Conservation (phyloP, 2,329 filamentous ascomycete genomes). For the Botryotinia globosa region DNA sequence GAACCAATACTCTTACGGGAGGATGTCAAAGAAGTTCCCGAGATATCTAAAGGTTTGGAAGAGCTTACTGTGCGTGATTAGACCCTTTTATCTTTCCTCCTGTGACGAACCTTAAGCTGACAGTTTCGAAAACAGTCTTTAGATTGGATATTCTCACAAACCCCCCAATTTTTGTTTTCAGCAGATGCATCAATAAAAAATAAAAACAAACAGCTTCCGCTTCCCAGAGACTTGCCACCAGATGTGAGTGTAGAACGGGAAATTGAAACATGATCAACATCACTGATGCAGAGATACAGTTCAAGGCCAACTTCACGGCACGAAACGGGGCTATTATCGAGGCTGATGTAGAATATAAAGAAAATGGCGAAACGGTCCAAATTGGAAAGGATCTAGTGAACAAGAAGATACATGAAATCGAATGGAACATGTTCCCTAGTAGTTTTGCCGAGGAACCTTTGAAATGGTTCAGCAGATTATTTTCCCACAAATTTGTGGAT, state of each 20-base stretch:
- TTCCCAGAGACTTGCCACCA: slow-evolving; percentile 15
- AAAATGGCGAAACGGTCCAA: neutral
- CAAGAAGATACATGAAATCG: slow-evolving; percentile 48
- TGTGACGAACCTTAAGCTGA: slow-evolving; percentile 30
- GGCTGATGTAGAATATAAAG: slow-evolving; percentile 19
- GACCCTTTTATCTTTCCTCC: neutral
- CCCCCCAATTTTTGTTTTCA: slow-evolving; percentile 75
- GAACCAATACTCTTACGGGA: slow-evolving; percentile 43
- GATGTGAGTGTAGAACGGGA: slow-evolving; percentile 6
- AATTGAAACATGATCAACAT: neutral
- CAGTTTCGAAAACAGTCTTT: slow-evolving; percentile 46
- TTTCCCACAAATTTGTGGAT: neutral
- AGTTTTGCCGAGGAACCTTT: neutral
- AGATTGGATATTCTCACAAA: slow-evolving; percentile 82
- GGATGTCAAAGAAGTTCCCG: slow-evolving; percentile 39
- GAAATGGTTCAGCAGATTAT: slow-evolving; percentile 12
- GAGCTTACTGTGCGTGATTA: slow-evolving; percentile 57
- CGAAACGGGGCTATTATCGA: slow-evolving; percentile 31
- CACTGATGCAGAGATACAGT: slow-evolving; percentile 22
- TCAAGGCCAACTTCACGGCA: slow-evolving; percentile 26
- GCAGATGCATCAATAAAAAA: slow-evolving; percentile 43
- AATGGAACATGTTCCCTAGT: slow-evolving; percentile 36
- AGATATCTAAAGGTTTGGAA: slow-evolving; percentile 59
- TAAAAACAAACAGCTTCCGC: neutral
- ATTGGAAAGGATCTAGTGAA: neutral